Evolutionary conservation across 371 early-diverging fungal genomes (phyloP).

Genomic region (Circinella umbellata): DNA sequence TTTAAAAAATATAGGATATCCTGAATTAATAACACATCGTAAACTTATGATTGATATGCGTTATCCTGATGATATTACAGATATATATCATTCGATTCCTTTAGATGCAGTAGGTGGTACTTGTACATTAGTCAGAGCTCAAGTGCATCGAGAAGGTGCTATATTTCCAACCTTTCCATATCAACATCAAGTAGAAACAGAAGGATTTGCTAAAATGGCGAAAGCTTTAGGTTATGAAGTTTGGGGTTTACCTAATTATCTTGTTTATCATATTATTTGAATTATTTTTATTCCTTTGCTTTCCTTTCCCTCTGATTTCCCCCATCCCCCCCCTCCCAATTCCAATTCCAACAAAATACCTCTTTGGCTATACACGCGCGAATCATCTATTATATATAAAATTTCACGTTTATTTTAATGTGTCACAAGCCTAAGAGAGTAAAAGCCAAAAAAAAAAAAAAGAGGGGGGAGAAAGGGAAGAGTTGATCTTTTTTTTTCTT

Average conservation of each 20-base stretch:
- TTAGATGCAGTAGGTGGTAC: constrained; percentile 74
- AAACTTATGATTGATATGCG: constrained; percentile 53
- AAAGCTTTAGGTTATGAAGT: constrained; percentile 59
- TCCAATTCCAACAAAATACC: too few relatives aligned
- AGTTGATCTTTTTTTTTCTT: too few relatives aligned
- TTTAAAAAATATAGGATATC: constrained; percentile 52
- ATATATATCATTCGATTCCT: constrained; percentile 38
- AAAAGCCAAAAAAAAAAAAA: too few relatives aligned
- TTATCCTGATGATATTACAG: constrained; percentile 26
- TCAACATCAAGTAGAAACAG: constrained; percentile 77
- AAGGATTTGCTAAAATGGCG: constrained; percentile 79
- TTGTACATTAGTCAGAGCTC: constrained; percentile 63
- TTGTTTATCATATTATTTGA: constrained; percentile 42
- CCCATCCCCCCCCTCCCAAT: too few relatives aligned
- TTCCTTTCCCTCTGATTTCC: too few relatives aligned
- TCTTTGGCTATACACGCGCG: too few relatives aligned
- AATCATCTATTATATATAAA: too few relatives aligned
- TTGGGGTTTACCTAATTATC: constrained; percentile 53
- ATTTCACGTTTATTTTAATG: too few relatives aligned
- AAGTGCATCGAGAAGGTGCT: constrained; percentile 72
- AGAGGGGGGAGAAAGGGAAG: too few relatives aligned
- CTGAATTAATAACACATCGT: constrained; percentile 45
- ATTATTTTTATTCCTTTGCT: too few relatives aligned
- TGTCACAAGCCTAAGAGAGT: too few relatives aligned
- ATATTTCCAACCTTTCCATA: constrained; percentile 68